Base-by-base conservation (phyloP, 2,329 filamentous ascomycete species). In the Sporothrix humicola region DNA sequence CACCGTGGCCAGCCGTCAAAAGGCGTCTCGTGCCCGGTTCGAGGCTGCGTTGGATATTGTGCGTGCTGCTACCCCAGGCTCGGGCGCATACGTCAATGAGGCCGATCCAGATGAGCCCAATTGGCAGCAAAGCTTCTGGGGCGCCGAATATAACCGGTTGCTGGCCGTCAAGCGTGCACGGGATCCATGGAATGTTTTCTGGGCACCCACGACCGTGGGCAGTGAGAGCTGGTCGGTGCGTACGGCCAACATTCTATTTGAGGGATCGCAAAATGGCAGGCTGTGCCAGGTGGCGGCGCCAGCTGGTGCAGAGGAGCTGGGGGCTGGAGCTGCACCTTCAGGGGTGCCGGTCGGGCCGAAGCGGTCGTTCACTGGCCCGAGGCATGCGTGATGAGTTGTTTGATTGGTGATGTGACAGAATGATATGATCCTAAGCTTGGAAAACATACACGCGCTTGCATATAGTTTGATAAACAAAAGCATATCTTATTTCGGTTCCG, bases 141-240 rank as follows among this genome's bases (percentile, higher is more conserved):
- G 77, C 20, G 37, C 58, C 15, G 75, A 77, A 17, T 77, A 77
- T 63, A 59, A 72, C 61, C 63, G 71, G 15, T 72, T 78, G 44
- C 26, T 73, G 31, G 42, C 44, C 12, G 73, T 77, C 52, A 78
- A 76, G 76, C 73, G 72, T 10, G 54, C 31, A 17, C 72, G 74
- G 9, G 77, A 78, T 52, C 77, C 76, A 1, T 74, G 74, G 74
- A 74, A 69, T 15, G 15, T 78, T 15, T 77, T 78, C 56, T 78
- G 75, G 73, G 83, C 82, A 42, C 78, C 78, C 2, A 81, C 79
- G 3, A 81, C 79, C 13, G 82, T 85, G 31, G 84, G 83, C 0
- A 84, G 82, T 75, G 83, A 85, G 54, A 78, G 75, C 10, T 86
- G 84, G 84, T 76, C 72, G 23, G 80, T 84, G 7, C 78, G 78